Base-by-base conservation (phyloP, 2,329 filamentous ascomycete species). In the Ophiosphaerella herpotricha region DNA sequence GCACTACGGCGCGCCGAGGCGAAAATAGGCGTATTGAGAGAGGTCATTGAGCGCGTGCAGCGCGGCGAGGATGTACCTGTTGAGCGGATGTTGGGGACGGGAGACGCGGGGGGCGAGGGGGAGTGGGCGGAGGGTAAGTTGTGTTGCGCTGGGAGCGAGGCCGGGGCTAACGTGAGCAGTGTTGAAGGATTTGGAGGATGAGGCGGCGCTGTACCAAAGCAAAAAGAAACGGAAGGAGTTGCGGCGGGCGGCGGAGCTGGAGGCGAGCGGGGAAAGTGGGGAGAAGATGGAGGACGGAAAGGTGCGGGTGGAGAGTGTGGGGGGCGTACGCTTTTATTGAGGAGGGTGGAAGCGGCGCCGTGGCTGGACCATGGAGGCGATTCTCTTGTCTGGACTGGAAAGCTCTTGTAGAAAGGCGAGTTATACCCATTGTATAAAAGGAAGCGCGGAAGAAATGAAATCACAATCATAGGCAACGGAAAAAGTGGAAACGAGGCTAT, bases 61-160 rank as follows among this genome's bases (percentile, higher is more conserved):
- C 57, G 54, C 4, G 68, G 68, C 2, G 68, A 71, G 52, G 55
- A 69, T 24, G 70, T 73, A 13, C 90, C 97, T 72, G 91, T 97
- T 2, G 90, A 94, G 70, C 85, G 85, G 66, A 76, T 86, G 34
- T 74, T 99, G 42, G 93, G 94, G 3, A 89, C 90, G 0, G 91
- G 91, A 0, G 85, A 94, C 65, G 76, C 82, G 37, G 81, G 82
- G 58, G 84, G 84, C 68, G 94, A 99, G 75, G 78, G 81, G 55
- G 90, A 91, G 64, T 99, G 94, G 95, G 89, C 93, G 74, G 86
- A 95, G 70, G 85, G 90, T 89, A 76, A 68, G 81, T 73, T 13
- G 18, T 21, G 18, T 3, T 21, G 18, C 18, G 18, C 18, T 21
- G 18, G 2, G 18, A 4, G 18, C 18, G 18, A 21, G 2, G 18